These are phyloP conservation scores for Penicillium sp. DNA, from an alignment of 2,329 filamentous ascomycete genomes.

Conservation along the genomic window DNA sequence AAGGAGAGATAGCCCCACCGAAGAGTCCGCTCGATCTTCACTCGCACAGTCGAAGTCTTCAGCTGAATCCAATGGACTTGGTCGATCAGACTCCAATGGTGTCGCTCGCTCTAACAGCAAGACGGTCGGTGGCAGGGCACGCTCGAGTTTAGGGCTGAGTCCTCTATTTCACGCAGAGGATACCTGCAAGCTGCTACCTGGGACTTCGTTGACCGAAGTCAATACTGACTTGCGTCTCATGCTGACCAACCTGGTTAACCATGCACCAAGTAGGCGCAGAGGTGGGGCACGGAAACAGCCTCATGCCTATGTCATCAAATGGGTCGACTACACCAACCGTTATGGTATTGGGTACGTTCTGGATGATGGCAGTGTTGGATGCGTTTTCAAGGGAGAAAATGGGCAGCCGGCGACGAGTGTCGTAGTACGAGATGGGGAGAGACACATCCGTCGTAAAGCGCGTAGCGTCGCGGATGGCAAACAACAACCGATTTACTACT, in stretches of 20 bases:
- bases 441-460: conserved; percentile 40
- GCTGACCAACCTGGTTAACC: conserved; percentile 30
- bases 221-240: conserved; percentile 34
- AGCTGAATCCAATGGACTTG: conserved; percentile 12
- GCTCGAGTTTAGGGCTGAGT: conserved; percentile 31
- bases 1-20: conserved; percentile 9
- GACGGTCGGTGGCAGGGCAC: conserved; percentile 21
- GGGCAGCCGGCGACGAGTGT: conserved; percentile 39
- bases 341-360: conserved; percentile 46
- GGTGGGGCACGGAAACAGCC: conserved; percentile 24
- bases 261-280: conserved; percentile 27
- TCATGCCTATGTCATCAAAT: conserved; percentile 44
- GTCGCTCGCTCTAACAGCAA: conserved; percentile 25
- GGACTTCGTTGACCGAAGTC: conserved; percentile 35
- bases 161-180: conserved; percentile 35
- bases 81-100: conserved; percentile 15
- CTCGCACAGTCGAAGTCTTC: conserved; percentile 11
- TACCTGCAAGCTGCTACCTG: conserved; percentile 29
- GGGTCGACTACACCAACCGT: conserved; percentile 47
- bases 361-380: conserved; percentile 45
- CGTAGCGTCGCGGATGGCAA: conserved; percentile 30
- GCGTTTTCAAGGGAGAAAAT: conserved; percentile 42
- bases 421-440: conserved; percentile 40
- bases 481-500: conserved; percentile 25
- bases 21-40: conserved; percentile 4